Percentiles rank a stretch among this genome's conserved stretches.
These are phyloP conservation scores for Chlorociboria aeruginascens DNA, from an alignment of 495 filamentous ascomycete species.

Conservation along the genomic window DNA sequence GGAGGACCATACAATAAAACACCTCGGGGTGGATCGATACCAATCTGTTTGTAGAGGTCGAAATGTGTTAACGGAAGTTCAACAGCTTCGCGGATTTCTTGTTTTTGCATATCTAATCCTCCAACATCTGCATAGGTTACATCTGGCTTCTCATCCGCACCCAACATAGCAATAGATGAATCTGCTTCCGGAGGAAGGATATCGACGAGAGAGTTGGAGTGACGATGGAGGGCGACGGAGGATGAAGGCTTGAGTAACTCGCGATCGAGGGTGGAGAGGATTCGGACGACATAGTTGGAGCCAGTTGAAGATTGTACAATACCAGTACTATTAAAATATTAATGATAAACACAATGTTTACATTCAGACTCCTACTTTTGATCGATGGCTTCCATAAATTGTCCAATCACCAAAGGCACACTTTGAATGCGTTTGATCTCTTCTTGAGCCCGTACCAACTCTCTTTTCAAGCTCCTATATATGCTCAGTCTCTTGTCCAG, in stretches of 20 bases:
- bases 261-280: constrained; percentile 95
- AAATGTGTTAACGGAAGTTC: constrained; percentile 94
- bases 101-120: constrained; percentile 98
- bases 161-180: constrained; percentile 96
- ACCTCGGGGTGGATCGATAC: constrained; percentile 94
- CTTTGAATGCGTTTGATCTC: constrained; percentile 99
- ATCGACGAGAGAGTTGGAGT: constrained; percentile 97
- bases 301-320: constrained; percentile 98
- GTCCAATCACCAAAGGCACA: constrained; percentile 93
- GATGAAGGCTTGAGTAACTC: constrained; percentile 96
- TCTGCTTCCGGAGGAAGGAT: constrained; percentile 96
- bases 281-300: constrained; percentile 97
- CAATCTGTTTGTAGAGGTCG: constrained; percentile 75
- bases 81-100: constrained; percentile 95
- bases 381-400: constrained; percentile 99
- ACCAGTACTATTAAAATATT: constrained; percentile 58
- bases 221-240: constrained; percentile 90
- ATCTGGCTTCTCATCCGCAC: constrained; percentile 92
- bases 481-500: constrained; percentile 3
- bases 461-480: constrained; percentile 82
- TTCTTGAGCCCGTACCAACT: constrained; percentile 93
- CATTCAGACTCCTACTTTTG: constrained; percentile 62
- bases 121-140: constrained; percentile 97
- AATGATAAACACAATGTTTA: constrained; percentile 13
- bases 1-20: constrained; percentile 94